A percentile compares a stretch with the other conserved stretches of the same genome.
These are phyloP conservation scores for Apiotrichum gamsii DNA, from an alignment of 1,284 basidiomycete genomes.

Conservation along the genomic window DNA sequence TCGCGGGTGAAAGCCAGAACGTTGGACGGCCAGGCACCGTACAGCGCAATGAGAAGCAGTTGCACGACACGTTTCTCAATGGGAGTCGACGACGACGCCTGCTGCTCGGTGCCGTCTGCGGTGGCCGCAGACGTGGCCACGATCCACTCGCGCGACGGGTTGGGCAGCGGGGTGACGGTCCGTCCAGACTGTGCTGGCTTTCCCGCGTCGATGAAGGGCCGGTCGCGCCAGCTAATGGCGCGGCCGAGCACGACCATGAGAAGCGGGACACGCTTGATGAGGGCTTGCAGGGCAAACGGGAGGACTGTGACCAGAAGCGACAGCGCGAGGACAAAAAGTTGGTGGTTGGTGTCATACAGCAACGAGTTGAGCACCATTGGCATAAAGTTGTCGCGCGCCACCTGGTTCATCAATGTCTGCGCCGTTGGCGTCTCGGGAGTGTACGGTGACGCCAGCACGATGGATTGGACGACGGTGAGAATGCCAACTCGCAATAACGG, in stretches of 20 bases:
- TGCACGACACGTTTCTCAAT: conserved; percentile 26
- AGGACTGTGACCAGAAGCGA: conserved; percentile 28
- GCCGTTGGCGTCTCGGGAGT: conserved; percentile 21
- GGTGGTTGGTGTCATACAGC: conserved; percentile 35
- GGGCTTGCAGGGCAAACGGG: conserved; percentile 29
- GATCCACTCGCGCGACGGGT: conserved; percentile 19
- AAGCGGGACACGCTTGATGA: conserved; percentile 32
- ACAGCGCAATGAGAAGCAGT: conserved; percentile 31
- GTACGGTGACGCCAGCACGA: conserved; percentile 25
- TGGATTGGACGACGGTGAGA: conserved; percentile 22
- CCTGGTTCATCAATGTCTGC: conserved; percentile 22
- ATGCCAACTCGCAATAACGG: conserved; percentile 21
- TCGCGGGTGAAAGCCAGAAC: conserved; percentile 41
- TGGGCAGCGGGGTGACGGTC: conserved; percentile 29
- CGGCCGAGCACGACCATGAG: conserved; percentile 38
- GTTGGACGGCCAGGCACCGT: conserved; percentile 44
- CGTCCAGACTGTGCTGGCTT: conserved; percentile 14
- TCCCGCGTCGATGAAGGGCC: conserved; percentile 33
- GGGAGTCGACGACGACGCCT: not conserved
- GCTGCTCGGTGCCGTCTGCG: not conserved
- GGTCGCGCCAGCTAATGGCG: conserved; percentile 38
- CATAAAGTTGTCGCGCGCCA: conserved; percentile 24
- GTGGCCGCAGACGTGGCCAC: conserved; percentile 15
- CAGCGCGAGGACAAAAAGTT: conserved; percentile 34
- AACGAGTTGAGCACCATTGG: conserved; percentile 23